phyloP scores from a whole-genome alignment of 345 rosid genomes.

The Arabidopsis thaliana region DNA sequence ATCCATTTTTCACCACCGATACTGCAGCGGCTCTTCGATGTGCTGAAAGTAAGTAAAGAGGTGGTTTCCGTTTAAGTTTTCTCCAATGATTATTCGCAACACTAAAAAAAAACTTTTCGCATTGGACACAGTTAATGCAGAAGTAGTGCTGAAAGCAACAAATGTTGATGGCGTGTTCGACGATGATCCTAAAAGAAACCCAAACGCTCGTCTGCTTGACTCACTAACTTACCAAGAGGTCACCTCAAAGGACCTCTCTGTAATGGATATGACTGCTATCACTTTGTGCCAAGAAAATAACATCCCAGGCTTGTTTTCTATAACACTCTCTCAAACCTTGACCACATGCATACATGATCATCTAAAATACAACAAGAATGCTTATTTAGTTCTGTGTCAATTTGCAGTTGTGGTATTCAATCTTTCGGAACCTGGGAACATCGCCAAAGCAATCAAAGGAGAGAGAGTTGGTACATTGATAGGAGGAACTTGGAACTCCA shows the following conservation, averaged over 20 bases:
- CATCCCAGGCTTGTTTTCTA: constrained; percentile 70
- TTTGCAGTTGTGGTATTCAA: constrained; percentile 88
- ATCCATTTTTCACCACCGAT: constrained; percentile 96
- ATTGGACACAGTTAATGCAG: constrained; percentile 74
- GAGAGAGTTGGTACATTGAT: constrained; percentile 89
- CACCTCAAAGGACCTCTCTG: constrained; percentile 87
- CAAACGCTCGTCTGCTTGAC: constrained; percentile 80
- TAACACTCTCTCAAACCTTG: background rate
- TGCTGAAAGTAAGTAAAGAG: constrained; percentile 80
- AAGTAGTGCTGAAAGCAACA: constrained; percentile 92
- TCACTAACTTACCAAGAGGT: constrained; percentile 83
- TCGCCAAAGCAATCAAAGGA: constrained; percentile 84
- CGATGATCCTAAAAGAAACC: constrained; percentile 82
- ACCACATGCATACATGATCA: background rate
- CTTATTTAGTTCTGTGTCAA: background rate
- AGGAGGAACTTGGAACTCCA: constrained; percentile 62
- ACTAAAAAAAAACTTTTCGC: background rate
- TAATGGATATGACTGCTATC: constrained; percentile 98
- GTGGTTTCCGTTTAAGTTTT: background rate
- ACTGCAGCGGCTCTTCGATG: constrained; percentile 97
- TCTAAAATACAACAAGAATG: background rate
- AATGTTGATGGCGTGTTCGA: constrained; percentile 93
- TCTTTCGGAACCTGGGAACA: constrained; percentile 80
- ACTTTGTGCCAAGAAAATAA: constrained; percentile 96
- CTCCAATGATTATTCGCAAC: background rate